phyloP scores from a whole-genome alignment of 768 basidiomycete species.

The Termitomyces sp. region DNA sequence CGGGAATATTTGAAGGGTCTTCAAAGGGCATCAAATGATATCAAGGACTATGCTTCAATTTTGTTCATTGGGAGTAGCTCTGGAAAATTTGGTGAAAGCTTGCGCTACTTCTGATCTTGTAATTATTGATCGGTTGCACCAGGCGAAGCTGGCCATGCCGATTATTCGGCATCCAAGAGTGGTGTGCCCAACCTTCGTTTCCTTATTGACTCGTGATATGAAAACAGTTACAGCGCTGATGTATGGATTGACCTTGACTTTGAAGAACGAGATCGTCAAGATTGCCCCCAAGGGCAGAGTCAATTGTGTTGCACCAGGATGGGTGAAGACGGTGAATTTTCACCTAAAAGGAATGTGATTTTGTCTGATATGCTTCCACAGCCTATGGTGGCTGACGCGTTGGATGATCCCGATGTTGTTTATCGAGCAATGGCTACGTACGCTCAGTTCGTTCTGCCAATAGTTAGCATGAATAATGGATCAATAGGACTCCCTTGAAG shows the following conservation, averaged over 20 bases:
- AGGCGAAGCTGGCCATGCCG: conserved; percentile 60
- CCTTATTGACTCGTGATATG: neutral
- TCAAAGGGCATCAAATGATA: conserved; percentile 30
- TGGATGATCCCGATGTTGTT: conserved; percentile 51
- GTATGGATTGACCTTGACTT: conserved; percentile 63
- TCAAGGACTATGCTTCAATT: conserved; percentile 55
- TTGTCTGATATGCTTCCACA: conserved; percentile 8
- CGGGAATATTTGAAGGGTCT: conserved; percentile 56
- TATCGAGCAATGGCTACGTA: conserved; percentile 69
- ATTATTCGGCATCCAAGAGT: conserved; percentile 68
- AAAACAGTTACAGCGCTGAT: conserved; percentile 48
- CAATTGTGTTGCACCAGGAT: conserved; percentile 68
- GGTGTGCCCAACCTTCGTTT: conserved; percentile 35
- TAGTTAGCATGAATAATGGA: neutral
- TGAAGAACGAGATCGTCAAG: conserved; percentile 82
- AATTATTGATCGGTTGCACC: neutral
- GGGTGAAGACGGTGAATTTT: conserved; percentile 48
- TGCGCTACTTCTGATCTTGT: neutral
- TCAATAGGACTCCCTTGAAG: conserved; percentile 59
- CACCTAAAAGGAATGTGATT: neutral
- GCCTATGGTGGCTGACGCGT: conserved; percentile 54
- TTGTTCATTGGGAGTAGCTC: conserved; percentile 69
- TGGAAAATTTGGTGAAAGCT: conserved; percentile 57
- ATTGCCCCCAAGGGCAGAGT: conserved; percentile 71
- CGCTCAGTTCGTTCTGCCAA: conserved; percentile 15